Evolutionary conservation across 305 asterid genomes (phyloP), one percentile per base, ranked within the genome.

Genomic region (Solanum hybrid): DNA sequence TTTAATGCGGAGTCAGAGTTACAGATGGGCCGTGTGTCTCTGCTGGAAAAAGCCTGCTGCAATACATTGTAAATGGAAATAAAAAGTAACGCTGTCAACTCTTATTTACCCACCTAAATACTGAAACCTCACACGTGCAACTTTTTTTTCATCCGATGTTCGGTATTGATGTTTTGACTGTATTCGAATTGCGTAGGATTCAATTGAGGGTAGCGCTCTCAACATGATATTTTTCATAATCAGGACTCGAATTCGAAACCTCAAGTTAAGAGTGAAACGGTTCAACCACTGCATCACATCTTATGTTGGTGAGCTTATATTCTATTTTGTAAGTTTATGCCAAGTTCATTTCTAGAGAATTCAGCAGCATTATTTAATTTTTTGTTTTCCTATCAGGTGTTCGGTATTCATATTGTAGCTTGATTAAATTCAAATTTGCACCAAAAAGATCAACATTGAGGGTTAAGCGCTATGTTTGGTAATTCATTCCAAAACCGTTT

Each of bases 381-480:
- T 17, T 1, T 5, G 1, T 6, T 57, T 17, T 57, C 0, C 10
- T 6, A 57, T 17, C 0, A 57, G 24, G 3, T 57, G 0, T 57
- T 57, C 4, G n/a, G 0, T 57, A 57, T 17, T 6, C 0, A 17
- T 57, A 57, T 57, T 57, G 8, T 7, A 57, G 9, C 3, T 57
- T 1, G 10, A 57, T 6, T 57, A 6, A 57, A 6, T 57, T 17
- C 0, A 57, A 0, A 57, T 17, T 17, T 0, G 3, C 10, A 51
- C 3, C 3, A 14, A 5, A 14, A 14, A 45, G 0, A 13, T 0
- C n/a, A 5, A 51, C 3, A 51, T 15, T 51, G 0, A 0, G 1
- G 0, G 0, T 15, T 51, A 51, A 51, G 22, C 1, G 0, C n/a
- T 29, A 1, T 29, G n/a, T n/a, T n/a, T n/a, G 9, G 3, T 1